phyloP scores from a whole-genome alignment of 2,329 filamentous ascomycete species.

The Fusarium luffae region DNA sequence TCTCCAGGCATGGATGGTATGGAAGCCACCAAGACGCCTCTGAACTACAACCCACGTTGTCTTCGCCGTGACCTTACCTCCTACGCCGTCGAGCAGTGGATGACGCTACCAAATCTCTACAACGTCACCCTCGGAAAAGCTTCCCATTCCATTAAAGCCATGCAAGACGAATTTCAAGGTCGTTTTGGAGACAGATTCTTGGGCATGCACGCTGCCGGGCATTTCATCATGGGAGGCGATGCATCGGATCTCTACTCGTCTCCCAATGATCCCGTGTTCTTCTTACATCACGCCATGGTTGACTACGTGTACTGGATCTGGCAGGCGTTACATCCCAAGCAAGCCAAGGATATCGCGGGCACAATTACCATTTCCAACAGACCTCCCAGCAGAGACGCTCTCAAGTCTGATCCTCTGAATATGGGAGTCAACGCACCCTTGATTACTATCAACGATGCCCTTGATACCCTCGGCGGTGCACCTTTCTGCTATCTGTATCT shows the following conservation, averaged over 20 bases:
- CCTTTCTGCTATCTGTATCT: background rate
- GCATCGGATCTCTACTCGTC: conserved; percentile 16
- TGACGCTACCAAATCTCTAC: background rate
- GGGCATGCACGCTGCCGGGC: conserved; percentile 5
- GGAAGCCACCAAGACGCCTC: background rate
- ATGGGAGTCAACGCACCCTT: conserved; percentile 4
- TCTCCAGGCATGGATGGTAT: conserved; percentile 14
- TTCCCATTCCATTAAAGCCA: background rate
- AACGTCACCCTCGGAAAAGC: background rate
- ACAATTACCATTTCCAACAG: conserved; percentile 9
- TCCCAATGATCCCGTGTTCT: conserved; percentile 7
- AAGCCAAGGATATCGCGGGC: conserved; percentile 1
- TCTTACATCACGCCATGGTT: conserved; percentile 16
- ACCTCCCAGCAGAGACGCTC: conserved; percentile 1
- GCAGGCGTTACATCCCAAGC: conserved; percentile 3
- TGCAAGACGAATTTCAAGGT: conserved; percentile 18
- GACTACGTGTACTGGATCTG: conserved; percentile 15
- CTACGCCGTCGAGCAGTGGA: background rate
- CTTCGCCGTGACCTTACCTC: background rate
- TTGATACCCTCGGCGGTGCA: background rate
- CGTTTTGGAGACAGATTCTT: conserved; percentile 2
- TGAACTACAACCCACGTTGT: conserved; percentile 3
- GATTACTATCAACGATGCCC: background rate
- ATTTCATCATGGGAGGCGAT: conserved; percentile 10
- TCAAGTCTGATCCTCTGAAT: conserved; percentile 1